A percentile compares a stretch with the other conserved stretches of the same genome.
These are phyloP conservation scores for Paramecium bursaria DNA, from an alignment of 73 alveolate species.

Conservation along the genomic window DNA sequence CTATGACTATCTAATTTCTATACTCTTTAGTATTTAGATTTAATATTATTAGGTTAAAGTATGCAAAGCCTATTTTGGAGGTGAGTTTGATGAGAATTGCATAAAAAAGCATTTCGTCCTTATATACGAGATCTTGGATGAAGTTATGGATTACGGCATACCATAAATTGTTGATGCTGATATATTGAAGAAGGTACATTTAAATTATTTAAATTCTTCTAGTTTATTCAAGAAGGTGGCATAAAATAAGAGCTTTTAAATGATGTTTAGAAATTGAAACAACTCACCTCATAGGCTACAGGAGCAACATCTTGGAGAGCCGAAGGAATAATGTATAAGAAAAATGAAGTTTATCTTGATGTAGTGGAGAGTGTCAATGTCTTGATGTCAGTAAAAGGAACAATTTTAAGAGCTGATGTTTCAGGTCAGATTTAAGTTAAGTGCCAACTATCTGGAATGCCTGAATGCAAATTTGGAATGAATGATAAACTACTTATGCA, in stretches of 20 bases:
- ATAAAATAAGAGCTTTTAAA: conserved; percentile 68
- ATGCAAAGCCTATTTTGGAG: conserved; percentile 87
- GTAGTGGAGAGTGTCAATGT: conserved; percentile 95
- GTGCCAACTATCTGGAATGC: conserved; percentile 91
- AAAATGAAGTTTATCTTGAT: conserved; percentile 96
- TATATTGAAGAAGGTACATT: conserved; percentile 70
- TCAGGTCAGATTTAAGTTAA: conserved; percentile 90
- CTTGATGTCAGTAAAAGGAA: conserved; percentile 90
- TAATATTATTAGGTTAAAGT: conserved; percentile 73
- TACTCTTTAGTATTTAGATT: conserved; percentile 59
- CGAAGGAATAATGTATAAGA: conserved; percentile 86
- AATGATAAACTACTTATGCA: conserved; percentile 89
- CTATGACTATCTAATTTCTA: conserved; percentile 82
- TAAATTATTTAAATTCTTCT: background rate
- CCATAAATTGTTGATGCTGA: conserved; percentile 93
- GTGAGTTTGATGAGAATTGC: conserved; percentile 83
- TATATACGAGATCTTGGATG: conserved; percentile 93
- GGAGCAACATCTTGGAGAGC: conserved; percentile 96
- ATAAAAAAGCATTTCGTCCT: conserved; percentile 85
- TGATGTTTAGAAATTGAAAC: conserved; percentile 82
- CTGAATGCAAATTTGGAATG: conserved; percentile 99
- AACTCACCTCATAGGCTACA: conserved; percentile 90
- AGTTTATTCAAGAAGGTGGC: conserved; percentile 69
- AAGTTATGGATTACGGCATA: conserved; percentile 91
- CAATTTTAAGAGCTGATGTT: conserved; percentile 92